Evolutionary conservation across 208 protist genomes (phyloP), one percentile per base, ranked within the genome.

Genomic region (Leishmania martiniquensis): DNA sequence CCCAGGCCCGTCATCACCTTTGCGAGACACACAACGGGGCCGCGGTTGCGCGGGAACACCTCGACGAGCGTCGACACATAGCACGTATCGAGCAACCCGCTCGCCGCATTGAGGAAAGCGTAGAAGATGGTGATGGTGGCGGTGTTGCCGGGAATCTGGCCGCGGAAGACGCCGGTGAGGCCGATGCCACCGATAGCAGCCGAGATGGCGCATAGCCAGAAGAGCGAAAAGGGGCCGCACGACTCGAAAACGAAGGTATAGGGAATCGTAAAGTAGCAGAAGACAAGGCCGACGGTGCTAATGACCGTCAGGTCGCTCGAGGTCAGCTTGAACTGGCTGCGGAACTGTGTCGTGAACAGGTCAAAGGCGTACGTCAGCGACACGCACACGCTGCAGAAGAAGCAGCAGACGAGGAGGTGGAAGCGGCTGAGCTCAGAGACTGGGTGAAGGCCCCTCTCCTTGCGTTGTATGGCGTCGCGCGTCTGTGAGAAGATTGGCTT

Each of bases 1-100:
- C 82, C 82, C 29, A 91, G 80, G 44, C 82, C 83, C 22, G 82
- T 85, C 85, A 87, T 85, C 42, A 91, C 82, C 82, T 91, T 89
- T 15, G 84, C 78, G 39, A 88, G 77, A n/a, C 68, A 76, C 60
- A 90, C 74, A 32, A 87, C 84, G 13, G 78, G 84, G 70, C 81
- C 84, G 60, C 83, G 86, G 79, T 90, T 88, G 49, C 81, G 81
- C 37, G 81, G 84, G 75, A 90, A 88, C 13, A 85, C 32, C 76
- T 86, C 86, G 29, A 85, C 77, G 7, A 86, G 73, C 34, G 73
- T 83, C 32, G 84, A 75, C 70, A 88, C 83, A 74, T 86, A 88
- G 39, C 78, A 80, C 22, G 78, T 80, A 74, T 84, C 81, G 57
- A 86, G 81, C 25, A 86, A 75, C 9, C 84, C 81, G 42, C 78